Conservation (phyloP, 306 rosid genomes). For the Dryas drummondii region DNA sequence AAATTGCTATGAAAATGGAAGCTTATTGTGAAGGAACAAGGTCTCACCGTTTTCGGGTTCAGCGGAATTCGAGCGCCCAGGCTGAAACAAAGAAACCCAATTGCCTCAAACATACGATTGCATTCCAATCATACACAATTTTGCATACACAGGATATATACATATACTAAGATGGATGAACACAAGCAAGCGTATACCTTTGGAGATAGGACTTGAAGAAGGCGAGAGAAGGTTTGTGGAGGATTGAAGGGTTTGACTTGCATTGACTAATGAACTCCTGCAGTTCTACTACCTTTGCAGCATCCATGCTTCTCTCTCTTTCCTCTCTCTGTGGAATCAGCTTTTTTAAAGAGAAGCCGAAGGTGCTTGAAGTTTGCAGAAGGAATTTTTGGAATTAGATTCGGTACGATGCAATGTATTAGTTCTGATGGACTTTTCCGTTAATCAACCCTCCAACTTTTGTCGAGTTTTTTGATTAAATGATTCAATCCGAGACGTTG, state of each 20-base stretch:
- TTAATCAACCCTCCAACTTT: background rate
- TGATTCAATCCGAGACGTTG: too few relatives aligned
- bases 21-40: background rate
- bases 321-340: background rate
- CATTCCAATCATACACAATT: background rate
- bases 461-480: too few relatives aligned
- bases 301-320: constrained; percentile 41
- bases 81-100: constrained; percentile 33
- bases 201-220: constrained; percentile 86
- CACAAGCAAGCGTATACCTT: constrained; percentile 32
- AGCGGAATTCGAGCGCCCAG: constrained; percentile 71
- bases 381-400: background rate
- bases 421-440: background rate
- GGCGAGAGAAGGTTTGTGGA: constrained; percentile 58
- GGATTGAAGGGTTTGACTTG: constrained; percentile 66
- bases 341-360: background rate
- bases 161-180: background rate
- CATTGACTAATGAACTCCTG: constrained; percentile 52
- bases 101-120: constrained; percentile 11
- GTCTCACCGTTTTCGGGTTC: constrained; percentile 46
- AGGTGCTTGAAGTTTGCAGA: background rate
- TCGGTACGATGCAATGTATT: background rate
- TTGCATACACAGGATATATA: background rate
- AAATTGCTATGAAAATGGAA: background rate
- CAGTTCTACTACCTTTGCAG: constrained; percentile 38